These are phyloP conservation scores for Curvularia verruculosa DNA, from an alignment of 2,329 filamentous ascomycete species.

Conservation along the genomic window DNA sequence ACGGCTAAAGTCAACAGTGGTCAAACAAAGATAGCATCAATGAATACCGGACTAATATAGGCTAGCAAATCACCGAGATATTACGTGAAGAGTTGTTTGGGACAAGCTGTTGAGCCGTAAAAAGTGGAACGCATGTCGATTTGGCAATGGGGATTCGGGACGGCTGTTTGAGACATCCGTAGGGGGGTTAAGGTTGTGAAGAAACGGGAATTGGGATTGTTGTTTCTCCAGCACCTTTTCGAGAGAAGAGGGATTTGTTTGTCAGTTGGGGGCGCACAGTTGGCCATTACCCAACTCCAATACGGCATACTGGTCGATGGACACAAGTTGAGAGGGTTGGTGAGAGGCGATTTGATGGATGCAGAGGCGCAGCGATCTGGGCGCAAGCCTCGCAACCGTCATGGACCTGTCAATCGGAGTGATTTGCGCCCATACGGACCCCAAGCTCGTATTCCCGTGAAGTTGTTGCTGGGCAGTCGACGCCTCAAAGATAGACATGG, in stretches of 20 bases:
- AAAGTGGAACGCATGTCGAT: neutral
- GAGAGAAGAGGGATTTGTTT: neutral
- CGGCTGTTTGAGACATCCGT: neutral
- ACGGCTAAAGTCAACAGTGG: constrained; percentile 12
- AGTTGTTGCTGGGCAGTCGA: constrained; percentile 11
- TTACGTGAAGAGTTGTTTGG: constrained; percentile 1
- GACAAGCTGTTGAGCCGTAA: neutral
- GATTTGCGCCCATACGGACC: constrained; percentile 5
- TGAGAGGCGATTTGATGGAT: constrained; percentile 4
- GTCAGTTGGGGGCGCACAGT: neutral
- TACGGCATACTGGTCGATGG: constrained; percentile 7
- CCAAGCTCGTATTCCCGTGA: constrained; percentile 6
- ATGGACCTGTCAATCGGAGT: constrained; percentile 1
- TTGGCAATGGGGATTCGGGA: neutral
- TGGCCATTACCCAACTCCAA: constrained; percentile 1
- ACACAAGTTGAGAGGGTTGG: constrained; percentile 12
- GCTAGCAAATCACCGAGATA: constrained; percentile 11
- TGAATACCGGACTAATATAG: constrained; percentile 10
- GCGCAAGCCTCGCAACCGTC: constrained; percentile 3
- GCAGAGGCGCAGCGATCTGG: constrained; percentile 1
- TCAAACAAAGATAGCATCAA: constrained; percentile 7
- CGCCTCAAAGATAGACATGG: constrained; percentile 8
- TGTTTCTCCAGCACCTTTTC: constrained; percentile 2
- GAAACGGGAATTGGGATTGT: neutral
- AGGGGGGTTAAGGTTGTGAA: neutral